Base-by-base conservation (phyloP, 495 filamentous ascomycete species). In the Bryoglossum gracile region DNA sequence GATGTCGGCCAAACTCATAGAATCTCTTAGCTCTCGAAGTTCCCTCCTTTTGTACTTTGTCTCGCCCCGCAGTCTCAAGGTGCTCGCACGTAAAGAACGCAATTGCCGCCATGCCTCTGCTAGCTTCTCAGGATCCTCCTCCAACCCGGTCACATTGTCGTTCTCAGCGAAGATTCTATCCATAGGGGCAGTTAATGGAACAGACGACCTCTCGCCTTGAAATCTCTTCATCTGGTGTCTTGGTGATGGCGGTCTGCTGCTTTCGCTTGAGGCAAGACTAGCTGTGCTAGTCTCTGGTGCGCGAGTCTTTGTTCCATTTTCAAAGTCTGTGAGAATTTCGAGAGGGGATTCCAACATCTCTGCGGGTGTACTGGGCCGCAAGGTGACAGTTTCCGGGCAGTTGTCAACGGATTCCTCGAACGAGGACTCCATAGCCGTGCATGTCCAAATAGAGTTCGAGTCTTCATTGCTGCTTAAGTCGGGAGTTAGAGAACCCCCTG, bases 1-100 rank as follows among this genome's bases (percentile, higher is more conserved):
- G 13, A 34, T 35, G 8, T 55, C 53, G 2, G 53, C 46, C 3
- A 17, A 18, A n/a, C 5, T 13, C 22, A 50, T 55, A 8, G 35
- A 21, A 5, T 8, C 3, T 17, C 46, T 25, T 22, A 42, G 46
- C 28, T 28, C 35, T 18, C 26, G 22, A 14, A 55, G 36, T 30
- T 46, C 42, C n/a, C 35, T 34, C 2, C 53, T 40, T 40, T 44
- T 49, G 10, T 21, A 5, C 16, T 40, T 47, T 17, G 43, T 4
- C 18, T 46, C 16, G 4, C 10, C 19, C 4, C 51, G 24, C 5
- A 36, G 25, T 26, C 44, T 42, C 9, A 54, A 43, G 9, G 24
- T 35, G 18, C 26, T 48, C 3, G 32, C 25, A 3, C 51, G 36
- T 3, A 54, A 38, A 4, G 38, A 22, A 22, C 44, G 16, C 30